Evolutionary conservation across 2,329 filamentous ascomycete species (phyloP), one percentile per base, ranked within the genome.

Genomic region (Bipolaris gigantea): DNA sequence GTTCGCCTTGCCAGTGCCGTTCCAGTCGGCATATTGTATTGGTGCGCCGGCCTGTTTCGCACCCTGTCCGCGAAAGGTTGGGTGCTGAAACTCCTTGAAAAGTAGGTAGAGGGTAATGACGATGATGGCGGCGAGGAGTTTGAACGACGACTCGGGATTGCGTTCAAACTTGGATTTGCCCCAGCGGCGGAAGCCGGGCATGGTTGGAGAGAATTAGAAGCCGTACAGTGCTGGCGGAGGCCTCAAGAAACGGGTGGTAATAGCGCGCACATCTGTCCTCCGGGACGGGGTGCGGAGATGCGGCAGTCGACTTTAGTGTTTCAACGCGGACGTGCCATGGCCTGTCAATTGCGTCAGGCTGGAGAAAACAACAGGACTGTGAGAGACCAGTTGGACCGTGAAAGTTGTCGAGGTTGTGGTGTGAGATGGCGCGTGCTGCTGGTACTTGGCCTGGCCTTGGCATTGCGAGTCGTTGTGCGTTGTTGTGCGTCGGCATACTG

Each of bases 51-150:
- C 45, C 9, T 55, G 41, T 4, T 53, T 50, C 10, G 46, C 40
- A 15, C 51, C 56, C 43, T 57, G 50, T 23, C 53, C 53, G 45
- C 64, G 63, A 34, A 70, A 48, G 11, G 63, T 68, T 6, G 73
- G 67, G 50, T 69, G 56, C 47, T 70, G 68, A 54, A 75, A 73
- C 48, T 71, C 65, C 41, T 73, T 72, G 53, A 74, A 71, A 32
- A 77, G 53, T 43, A 76, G 66, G 66, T 76, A 77, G 48, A 76
- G 69, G 25, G 66, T 69, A 50, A 77, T 66, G 60, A 77, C 69
- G 54, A 76, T 61, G 49, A 72, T 64, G 45, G 71, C 75, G 36
- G 71, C 67, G 45, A 76, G 67, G 49, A 76, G 65, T 65, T 77
- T 76, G 64, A 74, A 76, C n/a, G 70, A 69, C n/a, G 73, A 72